phyloP scores from a whole-genome alignment of 2,329 filamentous ascomycete genomes.

The Sordariomycetes sp. region DNA sequence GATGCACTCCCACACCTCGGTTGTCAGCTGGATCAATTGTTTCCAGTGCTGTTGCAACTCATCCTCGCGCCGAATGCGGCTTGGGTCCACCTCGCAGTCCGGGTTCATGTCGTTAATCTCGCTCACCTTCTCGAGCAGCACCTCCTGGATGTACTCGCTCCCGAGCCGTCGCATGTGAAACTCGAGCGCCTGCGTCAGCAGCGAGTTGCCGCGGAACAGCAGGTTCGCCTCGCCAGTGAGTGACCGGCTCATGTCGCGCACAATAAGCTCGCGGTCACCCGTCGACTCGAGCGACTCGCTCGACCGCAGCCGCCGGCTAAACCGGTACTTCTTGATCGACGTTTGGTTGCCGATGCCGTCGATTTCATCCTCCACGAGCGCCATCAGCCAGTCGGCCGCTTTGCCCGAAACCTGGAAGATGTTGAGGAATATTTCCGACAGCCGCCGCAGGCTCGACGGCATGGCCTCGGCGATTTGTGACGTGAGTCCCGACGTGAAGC shows the following conservation, averaged over 20 bases:
- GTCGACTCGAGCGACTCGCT: constrained; percentile 51
- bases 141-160: constrained; percentile 82
- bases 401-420: constrained; percentile 89
- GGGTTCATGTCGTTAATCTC: constrained; percentile 86
- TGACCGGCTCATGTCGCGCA: constrained; percentile 67
- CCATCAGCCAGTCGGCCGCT: constrained; percentile 80
- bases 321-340: constrained; percentile 59
- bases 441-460: constrained; percentile 60
- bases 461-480: constrained; percentile 71
- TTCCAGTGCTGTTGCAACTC: constrained; percentile 78
- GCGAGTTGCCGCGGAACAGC: constrained; percentile 86
- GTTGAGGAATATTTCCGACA: constrained; percentile 80
- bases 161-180: constrained; percentile 91
- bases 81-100: constrained; percentile 91
- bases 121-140: constrained; percentile 69
- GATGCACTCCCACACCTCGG: constrained; percentile 77
- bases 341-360: constrained; percentile 80
- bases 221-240: constrained; percentile 83
- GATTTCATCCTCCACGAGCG: constrained; percentile 91
- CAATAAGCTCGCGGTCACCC: constrained; percentile 56
- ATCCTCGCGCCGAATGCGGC: constrained; percentile 50
- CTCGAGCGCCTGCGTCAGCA: constrained; percentile 86
- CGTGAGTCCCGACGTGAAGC: constrained; percentile 73
- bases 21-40: constrained; percentile 61
- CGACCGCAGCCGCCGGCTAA: constrained; percentile 57